Conservation (phyloP, 495 filamentous ascomycete genomes). For the Talaromyces thailandensis region DNA sequence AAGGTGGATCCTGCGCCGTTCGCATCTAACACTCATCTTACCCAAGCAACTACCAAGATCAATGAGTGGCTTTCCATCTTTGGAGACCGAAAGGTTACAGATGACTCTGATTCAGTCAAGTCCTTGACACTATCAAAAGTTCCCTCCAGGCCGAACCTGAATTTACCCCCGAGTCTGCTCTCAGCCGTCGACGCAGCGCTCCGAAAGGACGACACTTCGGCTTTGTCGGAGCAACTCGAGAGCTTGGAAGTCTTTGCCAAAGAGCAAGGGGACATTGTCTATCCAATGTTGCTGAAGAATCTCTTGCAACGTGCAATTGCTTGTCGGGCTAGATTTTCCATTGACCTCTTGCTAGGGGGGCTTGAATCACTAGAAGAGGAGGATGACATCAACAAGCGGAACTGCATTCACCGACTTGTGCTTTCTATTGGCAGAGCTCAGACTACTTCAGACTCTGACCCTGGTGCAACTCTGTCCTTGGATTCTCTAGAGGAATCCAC, state of each 20-base stretch:
- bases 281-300: slow-evolving; percentile 59
- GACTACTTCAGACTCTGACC: slow-evolving; percentile 43
- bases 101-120: slow-evolving; percentile 62
- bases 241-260: slow-evolving; percentile 45
- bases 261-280: slow-evolving; percentile 34
- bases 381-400: slow-evolving; percentile 87
- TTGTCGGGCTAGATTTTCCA: slow-evolving; percentile 55
- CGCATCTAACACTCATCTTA: slow-evolving; percentile 62
- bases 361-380: slow-evolving; percentile 70
- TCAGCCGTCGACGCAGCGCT: slow-evolving; percentile 72
- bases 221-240: slow-evolving; percentile 49
- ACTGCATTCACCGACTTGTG: slow-evolving; percentile 84
- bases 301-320: slow-evolving; percentile 80
- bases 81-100: slow-evolving; percentile 57
- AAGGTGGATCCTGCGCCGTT: slow-evolving; percentile 83
- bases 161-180: slow-evolving; percentile 53
- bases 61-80: slow-evolving; percentile 86
- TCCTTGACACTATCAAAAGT: slow-evolving; percentile 66
- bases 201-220: slow-evolving; percentile 58
- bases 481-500: slow-evolving; percentile 46
- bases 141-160: slow-evolving; percentile 61
- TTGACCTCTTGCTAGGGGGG: slow-evolving; percentile 56
- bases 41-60: slow-evolving; percentile 60
- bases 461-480: slow-evolving; percentile 30
- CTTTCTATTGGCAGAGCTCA: slow-evolving; percentile 81